Evolutionary conservation across 192 early-diverging fungal genomes (phyloP), one percentile per base, ranked within the genome.

Genomic region (Backusella psychrophila): DNA sequence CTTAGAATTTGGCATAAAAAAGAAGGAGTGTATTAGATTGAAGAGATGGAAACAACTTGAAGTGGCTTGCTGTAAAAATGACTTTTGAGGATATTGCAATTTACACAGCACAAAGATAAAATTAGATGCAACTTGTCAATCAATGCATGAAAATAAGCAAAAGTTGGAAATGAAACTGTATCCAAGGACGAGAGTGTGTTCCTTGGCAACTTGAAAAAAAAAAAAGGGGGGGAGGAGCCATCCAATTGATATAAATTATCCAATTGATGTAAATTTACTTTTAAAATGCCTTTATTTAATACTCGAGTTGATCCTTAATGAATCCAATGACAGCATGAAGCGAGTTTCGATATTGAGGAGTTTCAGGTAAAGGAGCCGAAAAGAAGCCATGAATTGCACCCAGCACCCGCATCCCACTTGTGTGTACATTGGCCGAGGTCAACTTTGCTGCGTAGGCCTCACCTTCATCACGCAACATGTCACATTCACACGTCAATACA

Each of bases 381-480:
- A 69, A 38, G 36, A 38, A 74, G 7, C 49, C 72, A 67, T 78
- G 77, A 1, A 78, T 73, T 0, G 46, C 36, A 31, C 77, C 71
- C 4, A 78, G 29, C 5, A 59, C 56, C 2, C 77, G 36, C 0
- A 85, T 80, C 0, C 83, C 85, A 1, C 59, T 73, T 26, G 65
- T 63, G 12, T 66, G n/a, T 7, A 78, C 77, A 36, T 65, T 63
- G 6, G 77, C 77, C 14, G 33, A 1, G 33, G 63, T 39, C 26
- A 78, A 21, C 0, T 52, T 73, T 15, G 39, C 8, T 11, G 35
- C 71, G 41, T 73, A 78, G 4, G 42, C 70, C n/a, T 78, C 77
- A 68, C 77, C 77, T 29, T 73, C 77, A 46, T 78, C 77, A 21
- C 77, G 53, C n/a, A 78, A 35, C 4, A 78, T 72, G 52, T 74